Conservation (phyloP, 192 early-diverging fungal species). For the Gamsiella multidivaricata region DNA sequence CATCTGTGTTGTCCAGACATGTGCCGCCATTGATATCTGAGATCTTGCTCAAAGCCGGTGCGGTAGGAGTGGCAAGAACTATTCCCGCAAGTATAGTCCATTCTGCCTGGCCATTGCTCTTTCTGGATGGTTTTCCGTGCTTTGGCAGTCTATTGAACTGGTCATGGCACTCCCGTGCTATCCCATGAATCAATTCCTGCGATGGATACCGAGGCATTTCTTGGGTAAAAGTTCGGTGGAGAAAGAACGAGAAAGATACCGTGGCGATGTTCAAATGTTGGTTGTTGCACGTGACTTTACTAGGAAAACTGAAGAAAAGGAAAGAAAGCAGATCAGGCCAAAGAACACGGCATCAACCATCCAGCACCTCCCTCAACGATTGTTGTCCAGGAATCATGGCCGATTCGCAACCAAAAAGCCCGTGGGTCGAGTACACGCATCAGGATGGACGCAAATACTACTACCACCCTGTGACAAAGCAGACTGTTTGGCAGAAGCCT, state of each 20-base stretch:
- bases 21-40: neutral
- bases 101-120: conserved; percentile 64
- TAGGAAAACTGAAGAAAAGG: neutral
- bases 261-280: too few relatives aligned
- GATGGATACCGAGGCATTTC: conserved; percentile 17
- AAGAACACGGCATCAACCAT: neutral
- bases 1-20: neutral
- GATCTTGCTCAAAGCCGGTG: neutral
- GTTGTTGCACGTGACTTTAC: neutral
- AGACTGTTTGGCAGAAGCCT: conserved; percentile 95
- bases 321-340: conserved; percentile 14
- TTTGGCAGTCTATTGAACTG: conserved; percentile 73
- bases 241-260: too few relatives aligned
- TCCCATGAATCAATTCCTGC: conserved; percentile 7
- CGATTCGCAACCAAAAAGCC: conserved; percentile 27
- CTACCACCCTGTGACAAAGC: conserved; percentile 80
- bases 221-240: neutral
- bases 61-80: conserved; percentile 51
- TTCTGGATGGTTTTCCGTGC: conserved; percentile 75
- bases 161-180: conserved; percentile 38
- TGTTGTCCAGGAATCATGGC: conserved; percentile 8
- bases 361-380: neutral
- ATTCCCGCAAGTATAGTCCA: conserved; percentile 92
- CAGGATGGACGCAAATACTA: conserved; percentile 90
- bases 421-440: conserved; percentile 82